These are phyloP conservation scores for Basidioascus undulatus DNA, from an alignment of 768 basidiomycete genomes.

Conservation along the genomic window DNA sequence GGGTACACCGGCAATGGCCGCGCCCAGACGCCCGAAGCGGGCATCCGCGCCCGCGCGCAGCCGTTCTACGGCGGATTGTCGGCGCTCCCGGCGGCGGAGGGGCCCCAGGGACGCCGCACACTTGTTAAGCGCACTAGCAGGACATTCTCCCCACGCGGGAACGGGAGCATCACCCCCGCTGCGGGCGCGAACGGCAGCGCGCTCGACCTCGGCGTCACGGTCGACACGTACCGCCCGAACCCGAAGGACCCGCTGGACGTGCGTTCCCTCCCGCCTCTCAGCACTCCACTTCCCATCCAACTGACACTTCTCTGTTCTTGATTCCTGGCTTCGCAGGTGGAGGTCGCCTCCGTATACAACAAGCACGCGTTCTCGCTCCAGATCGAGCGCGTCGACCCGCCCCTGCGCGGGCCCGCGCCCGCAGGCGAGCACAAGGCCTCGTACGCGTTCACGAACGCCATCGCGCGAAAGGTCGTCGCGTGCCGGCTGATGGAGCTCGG, in stretches of 20 bases:
- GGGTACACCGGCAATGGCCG: slow-evolving; percentile 23
- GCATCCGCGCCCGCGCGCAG: slow-evolving; percentile 31
- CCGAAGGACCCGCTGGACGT: slow-evolving; percentile 56
- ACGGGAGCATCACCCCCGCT: too few species aligned
- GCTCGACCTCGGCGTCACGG: neutral
- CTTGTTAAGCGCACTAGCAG: too few species aligned
- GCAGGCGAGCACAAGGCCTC: slow-evolving; percentile 51
- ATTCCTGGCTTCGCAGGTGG: too few species aligned
- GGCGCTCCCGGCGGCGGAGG: too few species aligned
- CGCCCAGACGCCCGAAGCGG: slow-evolving; percentile 44
- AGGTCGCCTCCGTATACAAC: slow-evolving; percentile 53
- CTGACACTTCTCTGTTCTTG: too few species aligned
- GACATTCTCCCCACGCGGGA: too few species aligned
- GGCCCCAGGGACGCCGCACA: too few species aligned
- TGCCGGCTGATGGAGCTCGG: slow-evolving; percentile 58
- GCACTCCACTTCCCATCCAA: too few species aligned
- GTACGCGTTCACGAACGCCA: slow-evolving; percentile 51
- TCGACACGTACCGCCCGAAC: slow-evolving; percentile 19
- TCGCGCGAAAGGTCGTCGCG: slow-evolving; percentile 49
- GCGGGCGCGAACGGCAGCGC: neutral
- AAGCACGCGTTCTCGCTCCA: slow-evolving; percentile 38
- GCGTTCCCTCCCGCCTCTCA: too few species aligned
- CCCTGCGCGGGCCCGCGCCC: slow-evolving; percentile 35
- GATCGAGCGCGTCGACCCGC: slow-evolving; percentile 60
- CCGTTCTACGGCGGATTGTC: too few species aligned